A percentile compares a stretch with the other conserved stretches of the same genome.
These are phyloP conservation scores for Podila epicladia DNA, from an alignment of 192 early-diverging fungal species.

Conservation along the genomic window DNA sequence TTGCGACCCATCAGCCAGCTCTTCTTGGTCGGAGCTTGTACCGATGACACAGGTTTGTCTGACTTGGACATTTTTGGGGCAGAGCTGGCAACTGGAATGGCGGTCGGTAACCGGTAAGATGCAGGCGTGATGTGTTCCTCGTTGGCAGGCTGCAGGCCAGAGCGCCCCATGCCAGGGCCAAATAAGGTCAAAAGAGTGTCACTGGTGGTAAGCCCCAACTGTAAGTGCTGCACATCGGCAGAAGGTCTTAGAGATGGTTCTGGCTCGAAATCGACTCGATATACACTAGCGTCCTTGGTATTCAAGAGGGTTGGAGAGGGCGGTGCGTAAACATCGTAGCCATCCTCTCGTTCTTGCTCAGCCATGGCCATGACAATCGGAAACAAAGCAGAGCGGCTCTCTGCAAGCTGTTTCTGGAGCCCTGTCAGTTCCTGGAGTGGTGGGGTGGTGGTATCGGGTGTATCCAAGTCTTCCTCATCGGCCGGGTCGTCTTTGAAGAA, in stretches of 20 bases:
- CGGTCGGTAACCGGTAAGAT: no score
- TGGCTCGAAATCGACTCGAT: not conserved
- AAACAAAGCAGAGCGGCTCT: not conserved
- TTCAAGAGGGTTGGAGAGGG: not conserved
- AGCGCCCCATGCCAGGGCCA: not conserved
- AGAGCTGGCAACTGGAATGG: no score
- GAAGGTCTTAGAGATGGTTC: not conserved
- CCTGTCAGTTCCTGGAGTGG: not conserved
- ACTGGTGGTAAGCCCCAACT: not conserved
- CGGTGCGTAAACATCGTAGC: not conserved
- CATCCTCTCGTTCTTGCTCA: not conserved
- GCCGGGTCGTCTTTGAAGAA: not conserved
- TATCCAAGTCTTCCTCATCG: not conserved
- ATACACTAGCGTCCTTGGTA: not conserved
- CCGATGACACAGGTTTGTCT: not conserved
- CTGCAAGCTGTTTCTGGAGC: not conserved
- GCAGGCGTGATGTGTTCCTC: no score
- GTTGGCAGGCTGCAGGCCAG: not conserved
- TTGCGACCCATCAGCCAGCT: not conserved
- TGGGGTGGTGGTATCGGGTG: not conserved
- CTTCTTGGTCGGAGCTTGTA: not conserved
- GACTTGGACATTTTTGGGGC: no score
- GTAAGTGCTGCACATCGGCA: not conserved
- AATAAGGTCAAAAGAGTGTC: not conserved
- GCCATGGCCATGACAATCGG: slow-evolving; percentile 3